phyloP scores from a whole-genome alignment of 176 grass and related monocot species.

The Urochloa ruziziensis region DNA sequence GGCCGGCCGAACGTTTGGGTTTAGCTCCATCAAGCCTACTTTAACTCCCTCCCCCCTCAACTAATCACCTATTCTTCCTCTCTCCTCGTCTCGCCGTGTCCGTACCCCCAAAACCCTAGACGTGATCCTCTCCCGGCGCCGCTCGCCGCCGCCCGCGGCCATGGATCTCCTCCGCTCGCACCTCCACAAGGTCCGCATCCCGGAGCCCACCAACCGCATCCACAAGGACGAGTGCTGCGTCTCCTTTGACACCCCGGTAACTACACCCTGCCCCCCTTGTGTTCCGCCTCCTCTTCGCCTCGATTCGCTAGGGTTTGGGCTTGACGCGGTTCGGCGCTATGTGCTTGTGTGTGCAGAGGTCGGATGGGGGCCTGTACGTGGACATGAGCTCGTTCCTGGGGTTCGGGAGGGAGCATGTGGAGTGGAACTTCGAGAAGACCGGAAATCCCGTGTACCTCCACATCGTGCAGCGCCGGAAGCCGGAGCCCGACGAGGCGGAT shows the following conservation, averaged over 20 bases:
- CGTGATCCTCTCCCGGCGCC: background rate
- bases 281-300: background rate
- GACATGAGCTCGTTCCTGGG: constrained; percentile 90
- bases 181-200: constrained; percentile 91
- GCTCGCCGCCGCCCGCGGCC: constrained; percentile 21
- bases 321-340: background rate
- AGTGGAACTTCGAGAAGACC: constrained; percentile 83
- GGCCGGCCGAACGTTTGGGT: background rate
- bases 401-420: constrained; percentile 77
- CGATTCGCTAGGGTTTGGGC: constrained; percentile 26
- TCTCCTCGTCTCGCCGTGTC: background rate
- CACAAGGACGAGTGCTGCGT: constrained; percentile 98
- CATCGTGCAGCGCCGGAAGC: constrained; percentile 75
- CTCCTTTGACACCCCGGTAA: constrained; percentile 92
- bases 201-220: constrained; percentile 85
- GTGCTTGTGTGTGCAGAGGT: constrained; percentile 44
- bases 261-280: background rate
- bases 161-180: constrained; percentile 92
- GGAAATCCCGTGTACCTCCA: constrained; percentile 89
- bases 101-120: constrained; percentile 39
- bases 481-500: constrained; percentile 65
- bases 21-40: background rate
- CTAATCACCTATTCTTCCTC: background rate
- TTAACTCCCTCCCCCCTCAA: background rate
- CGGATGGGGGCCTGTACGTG: constrained; percentile 75